Percentiles rank a stretch among this genome's conserved stretches.
phyloP scores from a whole-genome alignment of 2,329 filamentous ascomycete species.

The Lasiodiplodia sp. region DNA sequence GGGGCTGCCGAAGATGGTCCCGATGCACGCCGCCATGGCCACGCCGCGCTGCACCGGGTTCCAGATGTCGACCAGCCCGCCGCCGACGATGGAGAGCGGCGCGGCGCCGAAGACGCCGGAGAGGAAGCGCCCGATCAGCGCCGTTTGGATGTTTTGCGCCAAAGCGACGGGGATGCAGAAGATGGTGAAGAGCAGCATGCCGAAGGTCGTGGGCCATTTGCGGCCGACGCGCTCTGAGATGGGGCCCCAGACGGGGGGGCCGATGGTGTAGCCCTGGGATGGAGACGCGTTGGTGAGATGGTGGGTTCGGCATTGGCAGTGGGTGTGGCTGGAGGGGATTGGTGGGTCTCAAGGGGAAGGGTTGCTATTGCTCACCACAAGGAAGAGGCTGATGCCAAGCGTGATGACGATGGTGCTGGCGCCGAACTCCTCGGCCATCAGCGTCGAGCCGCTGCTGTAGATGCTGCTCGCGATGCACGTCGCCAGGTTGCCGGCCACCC shows the following conservation, averaged over 20 bases:
- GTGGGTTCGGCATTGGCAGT: neutral
- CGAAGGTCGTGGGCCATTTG: slow-evolving; percentile 54
- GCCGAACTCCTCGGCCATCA: neutral
- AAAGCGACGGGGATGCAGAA: slow-evolving; percentile 65
- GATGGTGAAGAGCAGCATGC: slow-evolving; percentile 61
- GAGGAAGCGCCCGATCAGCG: slow-evolving; percentile 66
- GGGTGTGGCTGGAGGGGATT: neutral
- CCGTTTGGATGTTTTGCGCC: slow-evolving; percentile 58
- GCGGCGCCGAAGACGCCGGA: slow-evolving; percentile 66
- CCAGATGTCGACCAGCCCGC: slow-evolving; percentile 57
- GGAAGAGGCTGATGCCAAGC: slow-evolving; percentile 36
- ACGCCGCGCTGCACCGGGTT: slow-evolving; percentile 67
- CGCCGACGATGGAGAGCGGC: slow-evolving; percentile 53
- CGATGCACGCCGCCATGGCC: slow-evolving; percentile 67
- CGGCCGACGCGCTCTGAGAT: slow-evolving; percentile 50
- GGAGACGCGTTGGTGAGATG: neutral
- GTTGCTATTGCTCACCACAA: slow-evolving; percentile 17
- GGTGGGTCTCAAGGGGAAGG: too few species aligned
- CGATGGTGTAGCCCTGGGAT: slow-evolving; percentile 28
- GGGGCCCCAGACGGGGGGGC: slow-evolving; percentile 47
- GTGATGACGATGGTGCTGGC: slow-evolving; percentile 34
- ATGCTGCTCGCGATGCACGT: slow-evolving; percentile 16
- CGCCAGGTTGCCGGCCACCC: slow-evolving; percentile 1
- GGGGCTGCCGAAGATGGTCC: slow-evolving; percentile 69
- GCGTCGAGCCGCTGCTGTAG: neutral